phyloP scores from a whole-genome alignment of 2,329 filamentous ascomycete species.

The Scytalidium lignicola region DNA sequence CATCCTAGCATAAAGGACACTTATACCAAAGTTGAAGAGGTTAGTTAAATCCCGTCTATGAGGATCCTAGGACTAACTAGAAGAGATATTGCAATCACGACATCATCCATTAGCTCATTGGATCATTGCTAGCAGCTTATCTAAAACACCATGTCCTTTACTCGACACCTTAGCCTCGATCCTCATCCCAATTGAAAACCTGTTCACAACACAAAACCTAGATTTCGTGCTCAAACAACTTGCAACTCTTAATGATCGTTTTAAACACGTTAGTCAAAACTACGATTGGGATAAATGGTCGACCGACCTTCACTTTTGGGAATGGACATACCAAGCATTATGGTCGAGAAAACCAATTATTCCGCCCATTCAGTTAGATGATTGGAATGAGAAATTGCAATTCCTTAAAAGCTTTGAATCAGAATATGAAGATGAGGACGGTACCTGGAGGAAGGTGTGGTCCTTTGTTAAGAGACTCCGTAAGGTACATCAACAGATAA shows the following conservation, averaged over 20 bases:
- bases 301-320: conserved; percentile 10
- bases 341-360: conserved; percentile 7
- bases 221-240: conserved; percentile 22
- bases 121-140: conserved; percentile 14
- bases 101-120: conserved; percentile 9
- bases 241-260: conserved; percentile 6
- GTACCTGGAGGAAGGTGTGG: conserved; percentile 7
- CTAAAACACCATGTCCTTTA: conserved; percentile 1
- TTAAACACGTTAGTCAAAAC: conserved; percentile 4
- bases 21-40: conserved; percentile 11
- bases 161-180: conserved; percentile 7
- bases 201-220: conserved; percentile 26
- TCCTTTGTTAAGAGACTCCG: conserved; percentile 6
- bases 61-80: conserved; percentile 5
- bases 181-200: conserved; percentile 4
- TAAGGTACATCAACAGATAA: not conserved
- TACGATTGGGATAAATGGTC: conserved; percentile 11
- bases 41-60: conserved; percentile 5
- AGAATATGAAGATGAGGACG: conserved; percentile 1
- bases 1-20: conserved; percentile 4
- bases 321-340: conserved; percentile 7
- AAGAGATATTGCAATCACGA: conserved; percentile 8
- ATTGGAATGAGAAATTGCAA: conserved; percentile 8
- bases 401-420: conserved; percentile 10
- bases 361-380: conserved; percentile 4